A percentile compares a stretch with the other conserved stretches of the same genome.
These are phyloP conservation scores for Aureobasidium namibiae DNA, from an alignment of 2,329 filamentous ascomycete genomes.

Conservation along the genomic window DNA sequence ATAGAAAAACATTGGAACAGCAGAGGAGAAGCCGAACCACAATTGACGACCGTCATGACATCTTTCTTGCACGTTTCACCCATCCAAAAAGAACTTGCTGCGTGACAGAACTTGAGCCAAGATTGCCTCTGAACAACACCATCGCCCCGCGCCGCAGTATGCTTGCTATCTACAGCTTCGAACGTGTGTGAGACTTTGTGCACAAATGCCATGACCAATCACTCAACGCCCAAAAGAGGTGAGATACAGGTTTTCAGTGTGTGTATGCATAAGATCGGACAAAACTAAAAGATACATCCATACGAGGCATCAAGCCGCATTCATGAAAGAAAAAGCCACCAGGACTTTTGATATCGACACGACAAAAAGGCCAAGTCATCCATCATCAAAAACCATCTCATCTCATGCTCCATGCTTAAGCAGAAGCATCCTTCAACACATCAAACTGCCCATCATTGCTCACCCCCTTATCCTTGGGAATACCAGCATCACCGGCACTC, in stretches of 20 bases:
- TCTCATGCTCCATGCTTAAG: background rate
- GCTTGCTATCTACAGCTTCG: too few species aligned
- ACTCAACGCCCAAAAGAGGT: too few species aligned
- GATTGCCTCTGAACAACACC: background rate
- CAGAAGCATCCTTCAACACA: constrained; percentile 6
- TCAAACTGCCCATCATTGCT: constrained; percentile 12
- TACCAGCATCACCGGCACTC: constrained; percentile 2
- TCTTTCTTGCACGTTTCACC: background rate
- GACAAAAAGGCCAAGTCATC: background rate
- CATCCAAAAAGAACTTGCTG: background rate
- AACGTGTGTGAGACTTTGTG: too few species aligned
- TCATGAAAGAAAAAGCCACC: background rate
- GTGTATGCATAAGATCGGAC: background rate
- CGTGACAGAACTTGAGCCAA: too few species aligned
- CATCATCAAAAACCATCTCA: background rate
- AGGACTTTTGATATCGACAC: background rate
- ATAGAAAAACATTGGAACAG: background rate
- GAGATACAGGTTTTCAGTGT: too few species aligned
- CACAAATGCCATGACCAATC: too few species aligned
- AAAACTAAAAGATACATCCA: background rate
- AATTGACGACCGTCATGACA: background rate
- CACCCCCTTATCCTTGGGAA: constrained; percentile 1
- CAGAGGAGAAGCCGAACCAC: background rate
- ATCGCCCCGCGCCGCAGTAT: too few species aligned
- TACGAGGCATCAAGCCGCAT: background rate